These are phyloP conservation scores for Luzula sylvatica DNA, from an alignment of 176 grass and related monocot genomes.

Conservation along the genomic window DNA sequence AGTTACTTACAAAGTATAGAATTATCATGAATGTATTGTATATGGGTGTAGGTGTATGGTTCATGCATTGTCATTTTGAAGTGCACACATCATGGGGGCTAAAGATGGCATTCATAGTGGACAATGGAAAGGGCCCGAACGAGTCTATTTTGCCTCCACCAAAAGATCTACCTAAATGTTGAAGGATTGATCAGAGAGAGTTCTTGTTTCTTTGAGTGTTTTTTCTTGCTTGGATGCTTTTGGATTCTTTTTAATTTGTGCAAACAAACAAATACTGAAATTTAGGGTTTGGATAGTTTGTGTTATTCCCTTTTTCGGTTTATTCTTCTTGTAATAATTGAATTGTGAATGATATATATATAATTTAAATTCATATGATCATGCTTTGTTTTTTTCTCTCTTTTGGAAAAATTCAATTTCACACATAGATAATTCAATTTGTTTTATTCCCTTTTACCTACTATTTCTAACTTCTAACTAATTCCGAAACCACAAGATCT, in stretches of 20 bases:
- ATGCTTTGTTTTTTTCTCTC: no score
- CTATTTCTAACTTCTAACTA: no score
- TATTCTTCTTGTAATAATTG: conserved; percentile 18
- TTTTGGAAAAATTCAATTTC: no score
- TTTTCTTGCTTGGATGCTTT: conserved; percentile 16
- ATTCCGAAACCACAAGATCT: no score
- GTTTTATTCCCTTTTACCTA: no score
- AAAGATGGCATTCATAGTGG: conserved; percentile 71
- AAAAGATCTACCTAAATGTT: conserved; percentile 57
- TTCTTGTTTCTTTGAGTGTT: conserved; percentile 20
- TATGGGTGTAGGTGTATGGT: conserved; percentile 55
- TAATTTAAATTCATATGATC: conserved; percentile 11
- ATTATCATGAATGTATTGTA: conserved; percentile 10
- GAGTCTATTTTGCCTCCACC: conserved; percentile 56
- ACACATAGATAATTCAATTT: no score
- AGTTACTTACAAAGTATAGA: neutral
- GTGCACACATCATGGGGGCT: conserved; percentile 75
- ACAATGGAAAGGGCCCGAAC: conserved; percentile 42
- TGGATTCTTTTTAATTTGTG: conserved; percentile 24
- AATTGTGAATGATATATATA: conserved; percentile 21
- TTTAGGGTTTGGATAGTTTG: conserved; percentile 6
- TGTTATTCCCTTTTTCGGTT: conserved; percentile 24
- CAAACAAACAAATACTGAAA: conserved; percentile 17
- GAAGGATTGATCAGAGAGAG: conserved; percentile 3
- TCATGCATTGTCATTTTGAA: conserved; percentile 78